These are phyloP conservation scores for Colletotrichum scovillei DNA, from an alignment of 2,329 filamentous ascomycete species.

Conservation along the genomic window DNA sequence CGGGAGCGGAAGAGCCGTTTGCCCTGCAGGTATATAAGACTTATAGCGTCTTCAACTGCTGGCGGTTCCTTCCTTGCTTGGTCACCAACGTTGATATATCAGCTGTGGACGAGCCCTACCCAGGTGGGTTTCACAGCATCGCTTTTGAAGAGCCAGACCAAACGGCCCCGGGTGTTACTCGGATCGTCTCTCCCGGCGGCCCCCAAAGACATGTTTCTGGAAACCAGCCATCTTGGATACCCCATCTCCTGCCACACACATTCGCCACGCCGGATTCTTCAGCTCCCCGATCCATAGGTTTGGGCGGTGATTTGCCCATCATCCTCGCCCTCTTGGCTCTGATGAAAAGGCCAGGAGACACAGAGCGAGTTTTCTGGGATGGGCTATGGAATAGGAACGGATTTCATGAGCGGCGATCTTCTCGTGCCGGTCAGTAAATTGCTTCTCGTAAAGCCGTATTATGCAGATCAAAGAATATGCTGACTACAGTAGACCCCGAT, in stretches of 20 bases:
- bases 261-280: conserved; percentile 40
- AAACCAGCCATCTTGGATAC: conserved; percentile 49
- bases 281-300: conserved; percentile 42
- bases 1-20: not conserved
- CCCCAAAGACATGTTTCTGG: conserved; percentile 43
- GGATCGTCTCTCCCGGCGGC: conserved; percentile 44
- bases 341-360: not conserved
- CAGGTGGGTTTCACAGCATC: conserved; percentile 42
- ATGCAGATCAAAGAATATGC: no score
- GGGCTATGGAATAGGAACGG: conserved; percentile 26
- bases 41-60: conserved; percentile 34
- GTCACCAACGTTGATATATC: conserved; percentile 3
- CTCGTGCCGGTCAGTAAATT: conserved; percentile 10
- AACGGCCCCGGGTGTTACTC: conserved; percentile 29
- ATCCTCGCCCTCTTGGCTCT: conserved; percentile 54
- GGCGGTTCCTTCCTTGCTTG: conserved; percentile 34
- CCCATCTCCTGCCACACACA: conserved; percentile 46
- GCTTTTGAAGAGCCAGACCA: conserved; percentile 41
- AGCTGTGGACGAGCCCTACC: conserved; percentile 1
- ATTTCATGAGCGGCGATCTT: not conserved
- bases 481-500: conserved; percentile 38
- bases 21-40: conserved; percentile 1
- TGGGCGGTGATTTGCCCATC: conserved; percentile 51
- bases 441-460: no score
- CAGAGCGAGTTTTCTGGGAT: conserved; percentile 19